phyloP scores from a whole-genome alignment of 2,329 filamentous ascomycete genomes.

The Aspergillus ustus region DNA sequence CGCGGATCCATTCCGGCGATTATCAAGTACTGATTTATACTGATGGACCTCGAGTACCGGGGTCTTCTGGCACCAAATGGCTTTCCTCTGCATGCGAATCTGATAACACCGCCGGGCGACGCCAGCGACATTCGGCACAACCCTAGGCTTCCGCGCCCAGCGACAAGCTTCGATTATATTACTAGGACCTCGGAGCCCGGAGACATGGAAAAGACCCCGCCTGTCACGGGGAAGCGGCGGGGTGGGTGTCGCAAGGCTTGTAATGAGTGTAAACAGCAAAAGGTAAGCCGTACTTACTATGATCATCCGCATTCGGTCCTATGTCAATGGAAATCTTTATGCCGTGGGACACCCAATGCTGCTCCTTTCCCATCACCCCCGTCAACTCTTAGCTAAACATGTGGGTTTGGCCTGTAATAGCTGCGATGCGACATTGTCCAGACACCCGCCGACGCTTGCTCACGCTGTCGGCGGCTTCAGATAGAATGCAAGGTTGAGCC shows the following conservation, averaged over 20 bases:
- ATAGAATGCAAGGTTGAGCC: constrained; percentile 68
- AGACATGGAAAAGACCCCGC: constrained; percentile 46
- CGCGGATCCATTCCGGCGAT: constrained; percentile 35
- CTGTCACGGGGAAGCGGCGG: constrained; percentile 54
- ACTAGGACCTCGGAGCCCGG: constrained; percentile 38
- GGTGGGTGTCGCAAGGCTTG: constrained; percentile 58
- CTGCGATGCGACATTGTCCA: constrained; percentile 69
- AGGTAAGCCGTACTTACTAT: constrained; percentile 51
- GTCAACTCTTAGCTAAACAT: constrained; percentile 24
- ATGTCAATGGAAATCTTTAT: constrained; percentile 2
- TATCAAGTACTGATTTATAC: constrained; percentile 32
- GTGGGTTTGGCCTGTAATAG: constrained; percentile 42
- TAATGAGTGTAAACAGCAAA: constrained; percentile 71
- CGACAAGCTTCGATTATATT: constrained; percentile 35
- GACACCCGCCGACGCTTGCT: constrained; percentile 65
- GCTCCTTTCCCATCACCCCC: constrained; percentile 5
- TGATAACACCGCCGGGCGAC: constrained; percentile 34
- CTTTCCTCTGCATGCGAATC: constrained; percentile 30
- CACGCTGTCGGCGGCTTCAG: constrained; percentile 64
- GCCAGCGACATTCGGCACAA: constrained; percentile 42
- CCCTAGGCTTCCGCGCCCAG: constrained; percentile 37
- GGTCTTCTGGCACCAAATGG: constrained; percentile 41
- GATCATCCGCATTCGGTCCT: not conserved
- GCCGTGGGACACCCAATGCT: not conserved
- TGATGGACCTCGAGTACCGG: constrained; percentile 43